phyloP scores from a whole-genome alignment of 2,329 filamentous ascomycete species.

The Botrytis galanthina region DNA sequence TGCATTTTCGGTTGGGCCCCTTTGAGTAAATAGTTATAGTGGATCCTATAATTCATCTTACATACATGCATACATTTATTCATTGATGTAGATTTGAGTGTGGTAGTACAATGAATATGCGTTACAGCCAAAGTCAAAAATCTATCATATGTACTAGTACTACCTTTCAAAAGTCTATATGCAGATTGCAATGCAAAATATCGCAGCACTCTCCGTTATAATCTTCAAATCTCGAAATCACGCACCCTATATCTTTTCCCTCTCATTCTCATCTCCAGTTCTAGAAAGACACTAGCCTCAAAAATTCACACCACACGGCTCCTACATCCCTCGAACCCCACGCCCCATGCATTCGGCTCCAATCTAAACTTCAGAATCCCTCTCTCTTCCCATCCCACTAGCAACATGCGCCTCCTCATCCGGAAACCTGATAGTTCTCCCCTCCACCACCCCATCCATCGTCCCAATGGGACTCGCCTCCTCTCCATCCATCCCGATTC shows the following conservation, averaged over 20 bases:
- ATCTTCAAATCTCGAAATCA: not conserved
- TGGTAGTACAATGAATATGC: not conserved
- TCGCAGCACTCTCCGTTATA: not conserved
- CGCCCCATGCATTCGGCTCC: not conserved
- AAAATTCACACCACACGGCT: not conserved
- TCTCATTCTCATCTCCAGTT: not conserved
- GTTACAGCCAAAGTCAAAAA: not conserved
- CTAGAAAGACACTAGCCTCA: not conserved
- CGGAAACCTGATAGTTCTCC: conserved; percentile 46
- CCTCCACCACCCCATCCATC: conserved; percentile 6
- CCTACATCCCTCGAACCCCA: too few relatives aligned
- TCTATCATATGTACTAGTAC: not conserved
- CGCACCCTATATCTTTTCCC: not conserved
- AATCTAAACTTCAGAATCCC: not conserved
- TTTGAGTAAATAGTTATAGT: not conserved
- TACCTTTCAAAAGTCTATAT: not conserved
- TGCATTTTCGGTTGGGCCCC: not conserved
- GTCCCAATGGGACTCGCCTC: not conserved
- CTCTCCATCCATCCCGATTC: not conserved
- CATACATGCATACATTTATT: not conserved
- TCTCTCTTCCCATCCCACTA: not conserved
- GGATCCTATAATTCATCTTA: not conserved
- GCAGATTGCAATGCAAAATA: not conserved
- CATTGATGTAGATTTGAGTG: not conserved
- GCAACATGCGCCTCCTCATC: conserved; percentile 39